Evolutionary conservation across 805 yeast genomes (phyloP), one percentile per base, ranked within the genome.

Genomic region (Metschnikowia kofuensis): DNA sequence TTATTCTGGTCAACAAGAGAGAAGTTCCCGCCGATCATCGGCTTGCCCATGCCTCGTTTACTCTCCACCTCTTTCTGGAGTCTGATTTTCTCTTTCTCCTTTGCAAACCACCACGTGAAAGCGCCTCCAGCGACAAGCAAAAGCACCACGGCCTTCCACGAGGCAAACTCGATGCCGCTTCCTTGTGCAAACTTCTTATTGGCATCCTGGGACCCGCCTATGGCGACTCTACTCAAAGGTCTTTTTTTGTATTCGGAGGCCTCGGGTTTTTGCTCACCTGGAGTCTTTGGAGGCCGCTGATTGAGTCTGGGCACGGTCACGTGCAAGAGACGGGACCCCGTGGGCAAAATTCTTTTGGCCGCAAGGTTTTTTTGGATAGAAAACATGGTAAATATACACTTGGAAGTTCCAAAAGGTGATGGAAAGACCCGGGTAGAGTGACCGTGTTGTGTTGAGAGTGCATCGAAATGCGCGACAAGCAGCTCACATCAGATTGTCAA

Each of bases 1-100:
- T 91, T 90, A 45, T 89, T 69, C 32, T 79, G 76, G 64, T 92
- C 96, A 8, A 78, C 69, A 53, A 94, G 71, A 48, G 77, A 71
- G 67, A 94, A 94, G 11, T 89, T 85, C 0, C 98, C 98, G 16
- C 99, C 99, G 53, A 94, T 86, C 41, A 87, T 74, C 1, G 98
- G 97, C 63, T 84, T 89, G 21, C 99, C 99, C 59, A 86, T 76
- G 14, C 96, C 94, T 68, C 92, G 79, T 63, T 87, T 89, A 47
- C 85, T 79, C 58, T 89, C 96, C 15, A 90, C 95, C 60, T 85
- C 89, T 57, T 82, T 84, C 61, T 87, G 86, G 28, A 83, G 73
- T 55, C 83, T 80, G 40, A 91, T 63, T 65, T 89, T 81, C 63
- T 81, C 80, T 75, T 89, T 91, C 63, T 92, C 96, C 44, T 72